These are phyloP conservation scores for Begonia masoniana DNA, from an alignment of 306 rosid species.

Conservation along the genomic window DNA sequence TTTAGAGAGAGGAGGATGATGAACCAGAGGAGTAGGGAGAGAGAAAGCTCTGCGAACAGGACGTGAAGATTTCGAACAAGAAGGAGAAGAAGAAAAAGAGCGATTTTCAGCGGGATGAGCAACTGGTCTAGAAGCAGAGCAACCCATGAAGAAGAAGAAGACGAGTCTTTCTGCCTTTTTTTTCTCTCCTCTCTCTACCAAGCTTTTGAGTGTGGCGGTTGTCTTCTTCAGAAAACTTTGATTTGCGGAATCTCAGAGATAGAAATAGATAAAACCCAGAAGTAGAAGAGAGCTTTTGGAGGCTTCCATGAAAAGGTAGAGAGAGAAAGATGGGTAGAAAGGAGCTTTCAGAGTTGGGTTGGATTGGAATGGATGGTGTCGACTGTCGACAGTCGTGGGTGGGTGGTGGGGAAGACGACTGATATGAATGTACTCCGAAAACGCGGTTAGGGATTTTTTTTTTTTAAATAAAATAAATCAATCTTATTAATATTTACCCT, in stretches of 20 bases:
- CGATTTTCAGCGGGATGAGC: constrained; percentile 23
- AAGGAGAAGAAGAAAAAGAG: constrained; percentile 11
- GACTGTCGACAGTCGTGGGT: no score
- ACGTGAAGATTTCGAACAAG: constrained; percentile 26
- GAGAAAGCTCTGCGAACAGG: constrained; percentile 35
- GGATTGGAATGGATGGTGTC: no score
- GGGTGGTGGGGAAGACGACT: no score
- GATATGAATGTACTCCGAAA: no score
- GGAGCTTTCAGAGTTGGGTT: no score
- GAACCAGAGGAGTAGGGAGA: constrained; percentile 53
- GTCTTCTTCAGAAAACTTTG: constrained; percentile 6
- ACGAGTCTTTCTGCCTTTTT: neutral
- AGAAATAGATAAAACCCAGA: neutral
- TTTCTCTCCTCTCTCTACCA: constrained; percentile 5
- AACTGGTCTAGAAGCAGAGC: constrained; percentile 63
- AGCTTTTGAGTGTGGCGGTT: neutral
- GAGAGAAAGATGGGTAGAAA: constrained; percentile 2
- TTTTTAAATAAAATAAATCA: no score
- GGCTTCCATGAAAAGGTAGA: constrained; percentile 22
- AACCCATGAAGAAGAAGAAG: constrained; percentile 47
- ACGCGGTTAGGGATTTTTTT: no score
- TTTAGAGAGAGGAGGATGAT: constrained; percentile 61
- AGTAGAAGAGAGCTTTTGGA: constrained; percentile 2
- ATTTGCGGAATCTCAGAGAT: constrained; percentile 5
- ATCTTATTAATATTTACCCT: no score